phyloP scores from a whole-genome alignment of 2,329 filamentous ascomycete genomes.

The Fusarium sp. region DNA sequence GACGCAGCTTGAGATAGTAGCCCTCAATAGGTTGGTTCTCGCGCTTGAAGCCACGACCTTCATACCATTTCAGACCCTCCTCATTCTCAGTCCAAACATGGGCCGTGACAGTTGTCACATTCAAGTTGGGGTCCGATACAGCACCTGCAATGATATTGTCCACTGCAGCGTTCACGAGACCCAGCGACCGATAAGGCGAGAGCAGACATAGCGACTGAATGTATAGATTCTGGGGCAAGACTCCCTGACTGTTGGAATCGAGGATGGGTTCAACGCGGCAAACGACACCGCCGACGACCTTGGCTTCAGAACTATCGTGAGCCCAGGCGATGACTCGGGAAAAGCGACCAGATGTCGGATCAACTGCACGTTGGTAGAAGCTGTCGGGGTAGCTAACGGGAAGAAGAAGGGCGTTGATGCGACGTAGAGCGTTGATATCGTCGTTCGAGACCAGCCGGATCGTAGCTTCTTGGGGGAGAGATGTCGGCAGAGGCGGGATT shows the following conservation, averaged over 20 bases:
- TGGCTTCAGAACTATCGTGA: conserved; percentile 54
- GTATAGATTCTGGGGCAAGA: conserved; percentile 62
- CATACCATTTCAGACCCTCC: conserved; percentile 71
- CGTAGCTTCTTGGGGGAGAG: conserved; percentile 58
- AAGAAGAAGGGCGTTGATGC: conserved; percentile 73
- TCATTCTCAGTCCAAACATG: conserved; percentile 76
- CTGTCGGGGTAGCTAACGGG: conserved; percentile 71
- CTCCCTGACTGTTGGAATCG: conserved; percentile 15
- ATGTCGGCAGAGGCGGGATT: conserved; percentile 46
- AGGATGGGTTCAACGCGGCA: conserved; percentile 64
- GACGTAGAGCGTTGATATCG: conserved; percentile 67
- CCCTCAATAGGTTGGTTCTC: conserved; percentile 59
- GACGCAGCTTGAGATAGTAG: conserved; percentile 71
- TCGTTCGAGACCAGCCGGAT: conserved; percentile 61
- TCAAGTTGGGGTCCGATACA: conserved; percentile 47
- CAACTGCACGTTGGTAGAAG: conserved; percentile 67
- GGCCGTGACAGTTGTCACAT: conserved; percentile 63
- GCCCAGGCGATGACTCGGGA: conserved; percentile 69
- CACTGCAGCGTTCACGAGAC: conserved; percentile 67
- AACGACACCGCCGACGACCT: conserved; percentile 69
- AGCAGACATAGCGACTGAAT: conserved; percentile 72
- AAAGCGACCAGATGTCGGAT: conserved; percentile 63
- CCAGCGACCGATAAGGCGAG: conserved; percentile 69
- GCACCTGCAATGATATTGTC: conserved; percentile 59
- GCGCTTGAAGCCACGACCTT: conserved; percentile 63